Percentiles rank a stretch among this genome's conserved stretches.
These are phyloP conservation scores for Breynia disticha DNA, from an alignment of 441 rosid genomes.

Conservation along the genomic window DNA sequence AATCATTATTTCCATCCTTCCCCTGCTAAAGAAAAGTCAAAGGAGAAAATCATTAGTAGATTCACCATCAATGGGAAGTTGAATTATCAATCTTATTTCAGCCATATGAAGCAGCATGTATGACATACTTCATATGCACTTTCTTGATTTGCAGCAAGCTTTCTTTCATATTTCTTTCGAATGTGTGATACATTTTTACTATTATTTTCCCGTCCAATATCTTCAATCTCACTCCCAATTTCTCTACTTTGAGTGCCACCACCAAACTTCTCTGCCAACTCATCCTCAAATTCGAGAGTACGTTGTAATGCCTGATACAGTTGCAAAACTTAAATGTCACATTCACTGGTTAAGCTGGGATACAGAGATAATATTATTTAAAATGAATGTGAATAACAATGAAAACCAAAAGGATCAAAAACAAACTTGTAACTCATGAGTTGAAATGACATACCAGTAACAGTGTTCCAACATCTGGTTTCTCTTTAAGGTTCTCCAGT, in stretches of 20 bases:
- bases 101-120: slow-evolving; percentile 4
- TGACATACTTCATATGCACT: slow-evolving; percentile 44
- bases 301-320: slow-evolving; percentile 75
- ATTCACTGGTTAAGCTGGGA: slow-evolving; percentile 12
- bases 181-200: slow-evolving; percentile 73
- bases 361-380: slow-evolving; percentile 1
- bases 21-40: slow-evolving; percentile 42
- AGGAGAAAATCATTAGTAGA: neutral
- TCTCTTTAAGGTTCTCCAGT: slow-evolving; percentile 76
- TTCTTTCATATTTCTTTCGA: slow-evolving; percentile 90
- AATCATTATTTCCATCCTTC: slow-evolving; percentile 59
- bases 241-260: slow-evolving; percentile 63
- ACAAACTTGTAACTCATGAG: neutral
- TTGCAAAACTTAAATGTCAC: slow-evolving; percentile 20
- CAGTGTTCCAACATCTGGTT: slow-evolving; percentile 84
- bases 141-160: slow-evolving; percentile 83
- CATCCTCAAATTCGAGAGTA: slow-evolving; percentile 95
- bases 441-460: slow-evolving; percentile 50
- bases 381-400: neutral
- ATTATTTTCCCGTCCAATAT: slow-evolving; percentile 65
- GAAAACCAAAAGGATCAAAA: neutral
- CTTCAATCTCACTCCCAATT: slow-evolving; percentile 70
- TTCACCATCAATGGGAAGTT: neutral
- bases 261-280: slow-evolving; percentile 94
- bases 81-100: neutral